Base-by-base conservation (phyloP, 306 rosid species). In the Spatholobus suberectus region DNA sequence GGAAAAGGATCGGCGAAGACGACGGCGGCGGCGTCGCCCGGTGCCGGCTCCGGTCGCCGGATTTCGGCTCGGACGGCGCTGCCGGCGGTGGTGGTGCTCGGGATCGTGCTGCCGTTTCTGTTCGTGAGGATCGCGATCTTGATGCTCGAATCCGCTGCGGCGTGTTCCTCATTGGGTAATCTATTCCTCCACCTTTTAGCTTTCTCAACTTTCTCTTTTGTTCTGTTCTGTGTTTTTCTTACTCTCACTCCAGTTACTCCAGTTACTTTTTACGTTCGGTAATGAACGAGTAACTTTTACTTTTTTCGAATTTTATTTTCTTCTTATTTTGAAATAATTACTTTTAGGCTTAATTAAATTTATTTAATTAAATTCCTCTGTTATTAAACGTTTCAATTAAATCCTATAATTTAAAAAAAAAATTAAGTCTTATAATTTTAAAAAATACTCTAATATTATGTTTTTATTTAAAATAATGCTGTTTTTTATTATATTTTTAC, bases 91-190 rank as follows among this genome's bases (percentile, higher is more conserved):
- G 72, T 95, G 5, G 79, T 93, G 14, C 84, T 94, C 3, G 92
- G 89, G 55, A 80, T 91, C 23, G n/a, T 86, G 72, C 78, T 95
- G 83, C 92, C 97, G 62, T 93, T 95, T 32, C 12, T 93, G 6
- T 95, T 93, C 14, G 87, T 94, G 1, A 86, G 98, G 77, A 15
- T 89, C 76, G 94, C 97, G 65, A 86, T 94, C 79, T 40, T 90
- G 59, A 89, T 89, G 29, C 98, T 94, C 11, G 97, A 95, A 88
- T 93, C 98, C 32, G 88, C 97, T 78, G 65, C 92, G 37, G 85
- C 67, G 37, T 93, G 95, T 83, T 93, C 97, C 70, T 78, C 91
- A 21, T 70, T 79, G 17, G 95, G 98, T 94, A 89, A 46, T 72
- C 47, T 0, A 7, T 75, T 52, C 38, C 12, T 8, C 9, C 29